Base-by-base conservation (phyloP, 192 early-diverging fungal genomes). In the Obelidium mucronatum region DNA sequence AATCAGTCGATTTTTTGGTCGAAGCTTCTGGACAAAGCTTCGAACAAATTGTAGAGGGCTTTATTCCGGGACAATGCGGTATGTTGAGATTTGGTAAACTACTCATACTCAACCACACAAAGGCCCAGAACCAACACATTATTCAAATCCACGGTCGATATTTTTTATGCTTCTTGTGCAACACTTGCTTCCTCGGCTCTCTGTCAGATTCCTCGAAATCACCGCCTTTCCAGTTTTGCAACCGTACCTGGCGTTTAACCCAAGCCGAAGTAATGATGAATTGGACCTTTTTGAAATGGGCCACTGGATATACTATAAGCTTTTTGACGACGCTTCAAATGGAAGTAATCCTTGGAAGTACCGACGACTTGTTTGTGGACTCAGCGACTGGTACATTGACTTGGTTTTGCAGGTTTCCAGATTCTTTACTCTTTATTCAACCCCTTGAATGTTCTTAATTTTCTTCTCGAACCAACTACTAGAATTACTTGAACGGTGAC, bases 231-330 rank as follows among this genome's bases (percentile, higher is more conserved):
- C 59, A 13, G 6, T 34, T 5, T 26, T 60, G 8, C n/a, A 28
- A 17, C 58, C 55, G 39, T 33, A 62, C 26, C 34, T 74, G 26
- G n/a, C 37, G 15, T 74, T 30, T 35, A 36, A 44, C 19, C 17
- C 72, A 1, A 59, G 33, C 56, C 4, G 54, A n/a, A 37, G 30
- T 13, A 28, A 60, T 26, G 60, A 61, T 33, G 58, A 74, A 28
- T 3, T 74, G 15, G 72, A 74, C 59, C 48, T 74, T 33, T 74
- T 63, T 74, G 72, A 74, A 63, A 74, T 74, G 72, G 35, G 39
- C 22, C 72, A 74, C 24, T 74, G 72, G 72, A 40, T 74, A 24
- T 40, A 39, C n/a, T 74, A 28, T 40, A 40, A 30, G 40, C 17
- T 74, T 34, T 61, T 61, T 30, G 34, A 59, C 22, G 69, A 59